phyloP scores from a whole-genome alignment of 352 stramenopile genomes.

The Salisapilia sapeloensis region DNA sequence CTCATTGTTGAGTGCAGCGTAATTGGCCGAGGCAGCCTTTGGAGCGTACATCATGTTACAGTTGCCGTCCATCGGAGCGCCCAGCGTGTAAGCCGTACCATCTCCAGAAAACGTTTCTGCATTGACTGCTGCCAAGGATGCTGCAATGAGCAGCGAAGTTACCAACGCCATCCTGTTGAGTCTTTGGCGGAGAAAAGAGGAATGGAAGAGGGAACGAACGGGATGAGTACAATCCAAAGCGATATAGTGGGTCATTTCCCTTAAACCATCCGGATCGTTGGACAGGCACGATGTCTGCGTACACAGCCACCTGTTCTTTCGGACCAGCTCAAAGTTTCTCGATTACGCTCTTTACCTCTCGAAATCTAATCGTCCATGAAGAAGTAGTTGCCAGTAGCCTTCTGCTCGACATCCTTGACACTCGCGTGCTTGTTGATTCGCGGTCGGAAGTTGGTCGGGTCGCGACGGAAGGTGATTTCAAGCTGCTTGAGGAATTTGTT shows the following conservation, averaged over 20 bases:
- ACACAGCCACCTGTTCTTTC: no score
- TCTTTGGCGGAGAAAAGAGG: no score
- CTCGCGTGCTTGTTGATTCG: constrained; percentile 93
- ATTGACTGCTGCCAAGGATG: no score
- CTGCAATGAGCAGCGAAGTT: no score
- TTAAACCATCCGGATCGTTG: no score
- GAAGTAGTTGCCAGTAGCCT: constrained; percentile 95
- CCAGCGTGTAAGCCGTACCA: constrained; percentile 25
- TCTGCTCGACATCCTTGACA: constrained; percentile 97
- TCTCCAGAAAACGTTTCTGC: constrained; percentile 28
- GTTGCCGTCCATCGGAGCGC: constrained; percentile 16
- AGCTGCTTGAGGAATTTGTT: constrained; percentile 99
- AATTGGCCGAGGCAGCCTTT: constrained; percentile 1
- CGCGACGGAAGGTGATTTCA: constrained; percentile 98
- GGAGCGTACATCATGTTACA: constrained; percentile 25
- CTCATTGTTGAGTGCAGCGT: constrained; percentile 7
- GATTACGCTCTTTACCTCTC: constrained; percentile 1
- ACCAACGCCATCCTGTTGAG: no score
- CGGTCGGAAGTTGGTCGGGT: constrained; percentile 97
- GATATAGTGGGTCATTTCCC: no score
- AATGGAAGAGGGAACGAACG: no score
- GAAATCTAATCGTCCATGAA: constrained; percentile 92
- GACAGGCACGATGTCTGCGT: no score
- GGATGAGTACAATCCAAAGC: constrained; percentile 6
- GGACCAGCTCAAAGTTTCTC: no score